Percentiles rank a stretch among this genome's conserved stretches.
Conservation (phyloP, 1,139 yeast genomes). For the Candida labiduridarum region DNA sequence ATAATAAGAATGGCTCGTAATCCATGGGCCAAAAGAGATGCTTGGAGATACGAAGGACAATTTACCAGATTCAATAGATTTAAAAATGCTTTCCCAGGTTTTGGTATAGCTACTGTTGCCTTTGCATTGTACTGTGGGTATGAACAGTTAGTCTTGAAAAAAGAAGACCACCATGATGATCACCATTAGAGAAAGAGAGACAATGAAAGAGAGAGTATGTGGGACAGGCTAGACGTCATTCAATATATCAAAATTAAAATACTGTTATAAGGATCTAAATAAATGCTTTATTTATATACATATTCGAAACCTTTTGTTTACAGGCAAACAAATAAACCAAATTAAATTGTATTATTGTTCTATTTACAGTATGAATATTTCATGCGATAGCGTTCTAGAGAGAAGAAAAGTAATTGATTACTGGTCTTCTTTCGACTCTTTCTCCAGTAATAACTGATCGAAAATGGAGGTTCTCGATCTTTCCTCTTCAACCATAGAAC, state of each 20-base stretch:
- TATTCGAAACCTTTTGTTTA: background rate
- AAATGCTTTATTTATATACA: slow-evolving; percentile 4
- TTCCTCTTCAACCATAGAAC: slow-evolving; percentile 24
- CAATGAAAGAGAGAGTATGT: background rate
- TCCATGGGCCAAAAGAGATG: slow-evolving; percentile 73
- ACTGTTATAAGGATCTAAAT: background rate
- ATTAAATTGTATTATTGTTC: background rate
- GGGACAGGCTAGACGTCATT: no score
- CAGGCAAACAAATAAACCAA: background rate
- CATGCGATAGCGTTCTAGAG: background rate
- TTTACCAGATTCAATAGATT: slow-evolving; percentile 73
- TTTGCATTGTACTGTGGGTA: slow-evolving; percentile 67
- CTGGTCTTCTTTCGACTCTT: background rate
- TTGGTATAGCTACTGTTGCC: slow-evolving; percentile 79
- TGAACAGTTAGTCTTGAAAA: slow-evolving; percentile 53
- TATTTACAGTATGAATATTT: background rate
- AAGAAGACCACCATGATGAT: slow-evolving; percentile 26
- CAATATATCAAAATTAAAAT: background rate
- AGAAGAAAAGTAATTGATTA: background rate
- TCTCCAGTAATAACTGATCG: slow-evolving; percentile 16
- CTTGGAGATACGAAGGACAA: slow-evolving; percentile 88
- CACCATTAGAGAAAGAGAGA: slow-evolving; percentile 21
- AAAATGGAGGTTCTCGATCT: slow-evolving; percentile 27
- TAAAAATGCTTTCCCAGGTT: slow-evolving; percentile 79
- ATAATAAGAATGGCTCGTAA: slow-evolving; percentile 21